These are phyloP conservation scores for Bromus sterilis DNA, from an alignment of 176 grass and related monocot species.

Conservation along the genomic window DNA sequence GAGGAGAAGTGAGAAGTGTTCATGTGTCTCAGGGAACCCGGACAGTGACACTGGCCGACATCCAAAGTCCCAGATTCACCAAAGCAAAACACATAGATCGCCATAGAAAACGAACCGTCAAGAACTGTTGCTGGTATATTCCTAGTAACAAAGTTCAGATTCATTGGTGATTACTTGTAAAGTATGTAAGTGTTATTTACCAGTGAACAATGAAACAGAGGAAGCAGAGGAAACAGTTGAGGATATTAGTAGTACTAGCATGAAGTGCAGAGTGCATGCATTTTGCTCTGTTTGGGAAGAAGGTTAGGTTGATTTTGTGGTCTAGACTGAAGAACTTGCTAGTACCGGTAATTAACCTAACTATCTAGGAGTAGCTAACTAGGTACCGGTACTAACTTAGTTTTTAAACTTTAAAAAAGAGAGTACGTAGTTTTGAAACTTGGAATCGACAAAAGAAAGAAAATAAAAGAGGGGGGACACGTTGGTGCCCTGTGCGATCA, in stretches of 20 bases:
- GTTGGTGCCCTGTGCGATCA: conserved; percentile 32
- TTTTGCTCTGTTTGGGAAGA: background rate
- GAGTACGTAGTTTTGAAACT: background rate
- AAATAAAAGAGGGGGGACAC: background rate
- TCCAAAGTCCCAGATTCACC: conserved; percentile 12
- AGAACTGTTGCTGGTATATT: too few species aligned
- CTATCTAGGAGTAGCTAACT: background rate
- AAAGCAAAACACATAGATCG: background rate
- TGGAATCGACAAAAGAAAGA: background rate
- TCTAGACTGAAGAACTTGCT: background rate
- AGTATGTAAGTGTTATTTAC: too few species aligned
- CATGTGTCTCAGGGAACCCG: conserved; percentile 32
- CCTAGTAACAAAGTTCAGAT: too few species aligned
- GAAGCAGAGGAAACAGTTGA: background rate
- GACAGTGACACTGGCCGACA: conserved; percentile 17
- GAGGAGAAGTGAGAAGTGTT: conserved; percentile 26
- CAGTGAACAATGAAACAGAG: too few species aligned
- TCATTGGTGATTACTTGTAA: too few species aligned
- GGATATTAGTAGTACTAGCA: background rate
- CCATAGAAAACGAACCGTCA: background rate
- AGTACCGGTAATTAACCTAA: background rate
- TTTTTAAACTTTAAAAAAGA: too few species aligned
- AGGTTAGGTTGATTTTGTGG: background rate
- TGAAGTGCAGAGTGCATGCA: background rate
- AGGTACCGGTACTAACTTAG: background rate